Base-by-base conservation (phyloP, 208 protist species). In the Trypanosoma platydactyli region DNA sequence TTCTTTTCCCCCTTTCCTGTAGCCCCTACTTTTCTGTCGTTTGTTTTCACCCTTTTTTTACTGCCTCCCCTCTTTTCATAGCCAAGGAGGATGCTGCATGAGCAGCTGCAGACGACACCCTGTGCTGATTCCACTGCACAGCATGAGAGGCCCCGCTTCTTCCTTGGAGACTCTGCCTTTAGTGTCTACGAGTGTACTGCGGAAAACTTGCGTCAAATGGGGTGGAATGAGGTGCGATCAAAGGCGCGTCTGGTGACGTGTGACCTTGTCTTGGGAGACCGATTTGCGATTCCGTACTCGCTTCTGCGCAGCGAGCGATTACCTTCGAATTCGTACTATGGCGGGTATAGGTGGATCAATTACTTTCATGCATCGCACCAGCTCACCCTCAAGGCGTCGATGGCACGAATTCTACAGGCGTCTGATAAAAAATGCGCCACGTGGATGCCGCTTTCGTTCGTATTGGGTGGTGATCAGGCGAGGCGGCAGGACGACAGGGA, bases 141-240 rank as follows among this genome's bases (percentile, higher is more conserved):
- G 16, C 15, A 56, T 59, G 40, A 4, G 40, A 0, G 13, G 11
- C 49, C 60, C 2, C 29, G 33, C 48, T 83, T 77, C 64, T 91
- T 88, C 61, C 33, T 89, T 9, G 85, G 88, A 40, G 57, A 72
- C 13, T 84, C 76, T 13, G 73, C 55, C 51, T 96, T 96, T 71
- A 91, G 83, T 30, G 88, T 96, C 25, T 96, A 92, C 58, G 88
- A 93, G 48, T 86, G 89, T 53, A 91, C 91, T 80, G 80, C 73
- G n/a, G 40, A 51, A 48, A 83, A 92, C 56, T 79, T 96, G 61
- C 69, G 71, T 22, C 57, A 68, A 55, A 54, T 68, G 13, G 83
- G 82, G 1, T 93, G 89, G 87, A 71, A 27, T 27, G 66, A 73
- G 12, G 55, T 42, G 11, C 50, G 81, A 22, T 75, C 79, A 20